Evolutionary conservation across 108 stramenopile genomes (phyloP), one percentile per base, ranked within the genome.

Genomic region (Bacterosira constricta): DNA sequence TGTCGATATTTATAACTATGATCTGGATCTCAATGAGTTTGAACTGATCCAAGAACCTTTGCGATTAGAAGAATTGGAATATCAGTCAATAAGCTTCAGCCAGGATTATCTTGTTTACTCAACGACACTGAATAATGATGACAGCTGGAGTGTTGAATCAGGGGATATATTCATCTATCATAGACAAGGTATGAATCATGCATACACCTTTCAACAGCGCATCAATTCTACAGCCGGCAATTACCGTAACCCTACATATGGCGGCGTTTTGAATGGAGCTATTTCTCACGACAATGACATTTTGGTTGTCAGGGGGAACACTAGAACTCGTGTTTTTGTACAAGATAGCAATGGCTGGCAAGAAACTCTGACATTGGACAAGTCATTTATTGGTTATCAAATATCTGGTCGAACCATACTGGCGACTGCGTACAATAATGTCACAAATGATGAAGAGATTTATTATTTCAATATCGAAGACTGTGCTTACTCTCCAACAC

Each of bases 51-150:
- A 47, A 18, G 6, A 47, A 23, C 4, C 46, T n/a, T n/a, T n/a
- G n/a, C n/a, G n/a, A 18, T 23, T 47, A 47, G 46, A 47, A 18
- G 46, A 47, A 18, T 2, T 23, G 4, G 21, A n/a, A n/a, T n/a
- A n/a, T n/a, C n/a, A 18, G 46, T 47, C 46, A 5, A 21, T 47
- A 21, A 47, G 46, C 46, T 47, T 47, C 17, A 21, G 23, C 17
- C 20, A 18, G 20, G 46, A 47, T 47, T 47, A 47, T 47, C 46
- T 47, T 23, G 46, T 47, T 18, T 47, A 47, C 46, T 47, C 46
- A 21, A 47, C 46, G 44, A 45, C 3, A 21, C 20, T 23, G 6
- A 21, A 47, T 3, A 2, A 47, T 8, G 46, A 47, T 18, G 20
- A 21, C n/a, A 4, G 18, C 44, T n/a, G n/a, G n/a, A n/a, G n/a